Percentiles rank a stretch among this genome's conserved stretches.
Evolutionary conservation across 139 green algal species (phyloP).

Genomic region (Chlorella sp.): DNA sequence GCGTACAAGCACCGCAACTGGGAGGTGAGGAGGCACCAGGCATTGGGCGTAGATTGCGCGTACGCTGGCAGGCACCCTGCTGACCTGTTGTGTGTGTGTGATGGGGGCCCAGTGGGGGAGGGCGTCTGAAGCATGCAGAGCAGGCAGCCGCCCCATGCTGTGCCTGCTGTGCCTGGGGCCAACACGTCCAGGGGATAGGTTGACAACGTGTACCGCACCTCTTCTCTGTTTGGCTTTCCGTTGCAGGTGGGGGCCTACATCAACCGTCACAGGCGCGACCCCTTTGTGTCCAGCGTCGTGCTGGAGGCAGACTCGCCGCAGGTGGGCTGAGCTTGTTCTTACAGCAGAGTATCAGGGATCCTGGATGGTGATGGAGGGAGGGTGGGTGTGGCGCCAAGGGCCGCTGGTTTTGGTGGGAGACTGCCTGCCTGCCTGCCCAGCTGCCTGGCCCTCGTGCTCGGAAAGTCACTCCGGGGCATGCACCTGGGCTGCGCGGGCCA

Average conservation of each 20-base stretch:
- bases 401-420: neutral
- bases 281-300: constrained; percentile 9
- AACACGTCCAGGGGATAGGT: neutral
- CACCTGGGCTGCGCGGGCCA: neutral
- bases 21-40: neutral
- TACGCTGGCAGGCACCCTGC: no score
- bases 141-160: neutral
- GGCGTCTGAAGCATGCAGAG: no score
- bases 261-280: constrained; percentile 18
- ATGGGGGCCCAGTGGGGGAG: no score
- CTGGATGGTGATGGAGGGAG: no score
- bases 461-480: neutral
- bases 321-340: neutral
- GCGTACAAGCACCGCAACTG: constrained; percentile 4
- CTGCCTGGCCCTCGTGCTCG: no score
- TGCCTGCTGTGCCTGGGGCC: neutral
- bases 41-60: neutral
- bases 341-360: neutral
- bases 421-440: neutral
- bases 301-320: constrained; percentile 12
- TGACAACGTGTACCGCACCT: neutral
- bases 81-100: no score
- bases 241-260: neutral
- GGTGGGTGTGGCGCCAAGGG: neutral
- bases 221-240: neutral